phyloP scores from a whole-genome alignment of 2,329 filamentous ascomycete genomes.

The Metarhizium humberi region DNA sequence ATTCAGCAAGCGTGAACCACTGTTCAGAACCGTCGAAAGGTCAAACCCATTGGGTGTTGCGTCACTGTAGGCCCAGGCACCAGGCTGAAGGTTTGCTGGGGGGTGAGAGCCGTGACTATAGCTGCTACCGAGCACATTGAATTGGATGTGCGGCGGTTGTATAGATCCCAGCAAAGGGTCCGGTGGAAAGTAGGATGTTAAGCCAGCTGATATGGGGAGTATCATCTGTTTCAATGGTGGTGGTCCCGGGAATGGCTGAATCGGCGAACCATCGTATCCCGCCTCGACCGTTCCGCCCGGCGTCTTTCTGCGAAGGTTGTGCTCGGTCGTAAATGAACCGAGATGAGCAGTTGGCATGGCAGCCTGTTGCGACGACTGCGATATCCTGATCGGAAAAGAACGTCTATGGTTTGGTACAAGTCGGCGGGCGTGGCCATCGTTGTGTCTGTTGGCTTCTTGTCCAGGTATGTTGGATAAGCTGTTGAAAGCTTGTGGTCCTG shows the following conservation, averaged over 20 bases:
- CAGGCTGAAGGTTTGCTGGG: neutral
- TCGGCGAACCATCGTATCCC: constrained; percentile 78
- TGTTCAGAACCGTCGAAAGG: neutral
- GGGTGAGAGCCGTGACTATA: neutral
- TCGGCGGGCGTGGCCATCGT: constrained; percentile 7
- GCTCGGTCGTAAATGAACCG: constrained; percentile 18
- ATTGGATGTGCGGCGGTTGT: constrained; percentile 5
- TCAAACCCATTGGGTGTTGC: neutral
- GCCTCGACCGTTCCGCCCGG: constrained; percentile 88
- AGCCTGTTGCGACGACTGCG: constrained; percentile 16
- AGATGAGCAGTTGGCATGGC: constrained; percentile 7
- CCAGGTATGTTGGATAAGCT: constrained; percentile 5
- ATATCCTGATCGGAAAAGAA: constrained; percentile 24
- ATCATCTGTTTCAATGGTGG: constrained; percentile 78
- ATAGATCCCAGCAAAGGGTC: constrained; percentile 5
- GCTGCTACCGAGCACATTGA: constrained; percentile 2
- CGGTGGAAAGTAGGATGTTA: constrained; percentile 9
- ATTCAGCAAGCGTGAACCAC: neutral
- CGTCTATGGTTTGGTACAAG: constrained; percentile 15
- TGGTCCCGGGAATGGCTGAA: constrained; percentile 62
- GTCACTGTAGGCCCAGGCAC: neutral
- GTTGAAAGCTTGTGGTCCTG: constrained; percentile 30
- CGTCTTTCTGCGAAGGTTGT: constrained; percentile 78
- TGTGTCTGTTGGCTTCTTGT: constrained; percentile 1
- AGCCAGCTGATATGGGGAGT: constrained; percentile 43